Conservation (phyloP, 1,284 basidiomycete species). For the Boletus sp. region DNA sequence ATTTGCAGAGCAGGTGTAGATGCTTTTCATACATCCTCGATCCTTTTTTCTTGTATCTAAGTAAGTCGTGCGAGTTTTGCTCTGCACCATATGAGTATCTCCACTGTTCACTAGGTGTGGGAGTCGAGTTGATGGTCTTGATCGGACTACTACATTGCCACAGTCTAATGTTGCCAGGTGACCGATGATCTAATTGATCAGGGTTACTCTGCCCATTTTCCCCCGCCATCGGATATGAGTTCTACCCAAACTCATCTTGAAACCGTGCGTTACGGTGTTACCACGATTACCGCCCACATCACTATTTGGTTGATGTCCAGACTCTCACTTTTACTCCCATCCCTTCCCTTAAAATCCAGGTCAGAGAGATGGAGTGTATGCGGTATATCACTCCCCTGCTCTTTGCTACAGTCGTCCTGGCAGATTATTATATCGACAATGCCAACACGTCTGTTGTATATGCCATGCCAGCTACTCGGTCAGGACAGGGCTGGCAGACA, state of each 20-base stretch:
- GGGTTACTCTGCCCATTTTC: neutral
- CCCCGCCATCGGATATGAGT: too few relatives aligned
- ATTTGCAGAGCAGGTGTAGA: neutral
- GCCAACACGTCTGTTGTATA: constrained; percentile 20
- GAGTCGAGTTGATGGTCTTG: too few relatives aligned
- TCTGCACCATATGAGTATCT: too few relatives aligned
- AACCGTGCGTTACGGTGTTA: too few relatives aligned
- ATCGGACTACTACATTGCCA: too few relatives aligned
- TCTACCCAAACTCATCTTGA: too few relatives aligned
- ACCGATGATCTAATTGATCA: too few relatives aligned
- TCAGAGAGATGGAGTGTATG: constrained; percentile 4
- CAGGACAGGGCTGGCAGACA: constrained; percentile 14
- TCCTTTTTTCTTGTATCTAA: neutral
- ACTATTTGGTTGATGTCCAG: neutral
- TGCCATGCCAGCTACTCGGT: constrained; percentile 15
- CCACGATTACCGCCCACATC: constrained; percentile 1
- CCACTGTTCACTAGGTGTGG: too few relatives aligned
- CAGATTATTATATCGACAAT: constrained; percentile 25
- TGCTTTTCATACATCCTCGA: neutral
- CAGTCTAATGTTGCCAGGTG: too few relatives aligned
- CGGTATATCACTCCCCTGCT: constrained; percentile 12
- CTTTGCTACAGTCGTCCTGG: constrained; percentile 10
- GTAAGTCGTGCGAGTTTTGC: too few relatives aligned
- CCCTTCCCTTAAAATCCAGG: neutral
- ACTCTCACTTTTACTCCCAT: neutral